A percentile compares a stretch with the other conserved stretches of the same genome.
Evolutionary conservation across 495 filamentous ascomycete genomes (phyloP).

Genomic region (Rhypophila decipiens): DNA sequence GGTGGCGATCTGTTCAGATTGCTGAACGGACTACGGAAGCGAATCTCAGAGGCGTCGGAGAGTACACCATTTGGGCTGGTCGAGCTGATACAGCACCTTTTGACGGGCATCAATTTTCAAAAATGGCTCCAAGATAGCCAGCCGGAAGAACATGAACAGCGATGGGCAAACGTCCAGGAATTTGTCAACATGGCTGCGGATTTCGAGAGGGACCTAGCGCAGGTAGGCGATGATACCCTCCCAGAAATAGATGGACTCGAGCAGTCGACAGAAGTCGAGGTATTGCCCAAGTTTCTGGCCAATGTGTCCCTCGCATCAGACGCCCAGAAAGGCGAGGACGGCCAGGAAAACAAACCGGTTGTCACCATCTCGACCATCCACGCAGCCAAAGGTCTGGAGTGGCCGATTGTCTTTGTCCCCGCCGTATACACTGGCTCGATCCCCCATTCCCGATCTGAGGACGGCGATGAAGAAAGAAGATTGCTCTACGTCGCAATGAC

Average conservation of each 20-base stretch:
- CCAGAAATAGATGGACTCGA: conserved; percentile 71
- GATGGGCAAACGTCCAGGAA: conserved; percentile 93
- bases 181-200: conserved; percentile 71
- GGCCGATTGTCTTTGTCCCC: conserved; percentile 95
- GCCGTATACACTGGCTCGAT: conserved; percentile 88
- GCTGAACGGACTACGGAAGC: conserved; percentile 56
- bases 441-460: conserved; percentile 88
- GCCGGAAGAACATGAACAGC: conserved; percentile 67
- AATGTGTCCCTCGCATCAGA: conserved; percentile 86
- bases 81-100: conserved; percentile 66
- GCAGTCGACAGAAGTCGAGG: conserved; percentile 62
- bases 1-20: conserved; percentile 38
- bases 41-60: conserved; percentile 41
- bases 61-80: conserved; percentile 47
- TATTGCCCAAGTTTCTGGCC: conserved; percentile 74
- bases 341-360: conserved; percentile 51
- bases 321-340: conserved; percentile 52
- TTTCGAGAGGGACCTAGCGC: conserved; percentile 44
- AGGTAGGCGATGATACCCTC: conserved; percentile 58
- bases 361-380: conserved; percentile 97
- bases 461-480: conserved; percentile 81
- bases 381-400: conserved; percentile 93
- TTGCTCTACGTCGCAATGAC: conserved; percentile 98
- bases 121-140: conserved; percentile 64
- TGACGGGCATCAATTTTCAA: conserved; percentile 67